Conservation (phyloP, 1,139 yeast genomes). For the Trichomonascaceae sp. region DNA sequence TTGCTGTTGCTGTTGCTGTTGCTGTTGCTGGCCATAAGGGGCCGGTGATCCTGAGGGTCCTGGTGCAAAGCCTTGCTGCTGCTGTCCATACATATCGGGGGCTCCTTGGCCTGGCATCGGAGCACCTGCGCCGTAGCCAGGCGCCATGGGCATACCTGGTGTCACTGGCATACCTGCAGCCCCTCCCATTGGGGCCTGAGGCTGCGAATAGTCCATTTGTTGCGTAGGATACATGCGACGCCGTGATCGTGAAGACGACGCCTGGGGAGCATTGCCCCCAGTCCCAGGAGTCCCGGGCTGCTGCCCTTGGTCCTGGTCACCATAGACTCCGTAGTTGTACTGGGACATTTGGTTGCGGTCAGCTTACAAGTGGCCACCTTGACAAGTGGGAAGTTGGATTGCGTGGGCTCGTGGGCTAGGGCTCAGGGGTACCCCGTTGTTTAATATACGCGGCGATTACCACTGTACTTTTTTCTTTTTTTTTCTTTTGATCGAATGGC, state of each 20-base stretch:
- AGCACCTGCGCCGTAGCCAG: background rate
- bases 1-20: slow-evolving; percentile 6
- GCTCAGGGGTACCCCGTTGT: too few relatives aligned
- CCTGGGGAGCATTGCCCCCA: background rate
- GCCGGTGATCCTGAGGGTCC: slow-evolving; percentile 2
- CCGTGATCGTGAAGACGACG: background rate
- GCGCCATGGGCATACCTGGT: background rate
- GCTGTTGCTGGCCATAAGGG: slow-evolving; percentile 3
- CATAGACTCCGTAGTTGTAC: slow-evolving; percentile 2
- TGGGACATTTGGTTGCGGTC: slow-evolving; percentile 7
- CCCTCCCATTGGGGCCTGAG: background rate
- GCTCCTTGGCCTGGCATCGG: background rate
- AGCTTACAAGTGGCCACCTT: too few relatives aligned
- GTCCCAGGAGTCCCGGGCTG: background rate
- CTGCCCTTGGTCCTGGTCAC: background rate
- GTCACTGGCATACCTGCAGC: too few relatives aligned
- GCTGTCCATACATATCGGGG: background rate
- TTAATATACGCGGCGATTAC: too few relatives aligned
- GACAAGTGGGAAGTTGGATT: too few relatives aligned
- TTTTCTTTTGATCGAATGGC: too few relatives aligned
- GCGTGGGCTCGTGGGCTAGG: too few relatives aligned
- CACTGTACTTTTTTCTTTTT: too few relatives aligned
- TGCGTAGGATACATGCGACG: background rate
- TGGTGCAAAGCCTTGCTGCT: too few relatives aligned
- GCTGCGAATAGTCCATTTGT: background rate